phyloP scores from a whole-genome alignment of 2,329 filamentous ascomycete genomes.

The Arthrinium puccinioides region DNA sequence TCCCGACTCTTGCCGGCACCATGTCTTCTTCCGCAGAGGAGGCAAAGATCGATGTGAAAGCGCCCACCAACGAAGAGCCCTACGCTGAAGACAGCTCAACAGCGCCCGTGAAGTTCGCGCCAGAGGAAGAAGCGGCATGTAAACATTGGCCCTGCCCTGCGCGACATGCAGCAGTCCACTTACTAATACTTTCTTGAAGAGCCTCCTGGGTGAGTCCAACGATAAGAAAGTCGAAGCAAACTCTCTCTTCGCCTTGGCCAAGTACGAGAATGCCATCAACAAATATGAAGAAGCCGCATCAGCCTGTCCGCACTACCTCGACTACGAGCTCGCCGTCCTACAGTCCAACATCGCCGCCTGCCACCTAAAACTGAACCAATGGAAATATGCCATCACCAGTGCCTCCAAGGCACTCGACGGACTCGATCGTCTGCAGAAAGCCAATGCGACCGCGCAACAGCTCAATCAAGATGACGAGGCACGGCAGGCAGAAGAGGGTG shows the following conservation, averaged over 20 bases:
- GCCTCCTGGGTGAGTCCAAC: slow-evolving; percentile 64
- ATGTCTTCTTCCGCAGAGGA: too few species aligned
- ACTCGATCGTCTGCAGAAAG: slow-evolving; percentile 53
- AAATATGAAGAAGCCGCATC: slow-evolving; percentile 76
- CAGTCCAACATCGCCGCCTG: slow-evolving; percentile 86
- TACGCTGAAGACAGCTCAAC: slow-evolving; percentile 18
- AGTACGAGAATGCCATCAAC: slow-evolving; percentile 71
- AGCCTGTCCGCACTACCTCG: slow-evolving; percentile 74
- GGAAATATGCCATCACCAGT: slow-evolving; percentile 72
- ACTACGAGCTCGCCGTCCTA: slow-evolving; percentile 82
- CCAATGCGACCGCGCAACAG: slow-evolving; percentile 36
- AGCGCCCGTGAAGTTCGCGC: slow-evolving; percentile 34
- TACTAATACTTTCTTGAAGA: slow-evolving; percentile 29
- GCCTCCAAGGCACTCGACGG: slow-evolving; percentile 68
- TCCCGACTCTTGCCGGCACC: too few species aligned
- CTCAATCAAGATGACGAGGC: slow-evolving; percentile 31
- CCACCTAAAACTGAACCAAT: slow-evolving; percentile 75
- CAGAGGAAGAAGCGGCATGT: slow-evolving; percentile 51
- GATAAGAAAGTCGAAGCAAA: slow-evolving; percentile 72
- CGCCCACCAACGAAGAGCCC: not conserved
- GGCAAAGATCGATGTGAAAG: too few species aligned
- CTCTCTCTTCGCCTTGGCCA: slow-evolving; percentile 62
- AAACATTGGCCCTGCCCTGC: slow-evolving; percentile 2
- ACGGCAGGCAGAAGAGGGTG: slow-evolving; percentile 35
- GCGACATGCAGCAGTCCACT: not conserved